Evolutionary conservation across 768 basidiomycete genomes (phyloP), one percentile per base, ranked within the genome.

Genomic region (Trametes cubensis): DNA sequence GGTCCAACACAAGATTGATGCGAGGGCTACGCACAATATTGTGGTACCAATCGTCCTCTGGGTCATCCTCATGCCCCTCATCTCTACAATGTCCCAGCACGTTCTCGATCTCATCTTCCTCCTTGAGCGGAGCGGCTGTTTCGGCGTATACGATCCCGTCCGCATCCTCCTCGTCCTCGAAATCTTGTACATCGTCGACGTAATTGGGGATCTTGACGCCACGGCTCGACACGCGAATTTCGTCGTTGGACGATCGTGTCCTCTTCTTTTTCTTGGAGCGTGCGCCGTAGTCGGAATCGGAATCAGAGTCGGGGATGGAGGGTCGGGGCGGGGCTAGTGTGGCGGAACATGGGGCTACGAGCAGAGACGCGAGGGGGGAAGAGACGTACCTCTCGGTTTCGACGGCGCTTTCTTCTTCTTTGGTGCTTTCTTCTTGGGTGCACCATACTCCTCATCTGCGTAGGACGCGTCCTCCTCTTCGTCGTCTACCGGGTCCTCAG

Each of bases 81-180:
- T 97, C 91, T 67, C 96, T 84, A 73, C 82, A 83, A 72, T 98
- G 95, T 34, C 84, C 86, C 42, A 96, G 83, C 42, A 99, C 94
- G 41, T 85, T 85, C 76, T 99, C 97, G 48, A 99, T 96, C 73
- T 94, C 94, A 65, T 95, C 90, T 60, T 92, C 89, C 70, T 64
- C 66, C 48, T 67, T 65, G 57, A 58, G 49, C 39, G 64, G 51
- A 21, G 52, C 57, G 8, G 51, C 58, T 4, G 55, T 80, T 63
- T 85, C 86, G 45, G 77, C 79, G 52, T 72, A 73, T 63, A 82
- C 85, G 70, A 85, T 86, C 14, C 76, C 80, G 25, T 79, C 80
- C 30, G 75, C 77, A 26, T 86, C 86, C 45, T 89, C 88, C 67
- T 90, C 92, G 65, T 91, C 89, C 55, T 88, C 89, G 61, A 87